Evolutionary conservation across 495 filamentous ascomycete species (phyloP), one percentile per base, ranked within the genome.

Genomic region (Podospora comata): DNA sequence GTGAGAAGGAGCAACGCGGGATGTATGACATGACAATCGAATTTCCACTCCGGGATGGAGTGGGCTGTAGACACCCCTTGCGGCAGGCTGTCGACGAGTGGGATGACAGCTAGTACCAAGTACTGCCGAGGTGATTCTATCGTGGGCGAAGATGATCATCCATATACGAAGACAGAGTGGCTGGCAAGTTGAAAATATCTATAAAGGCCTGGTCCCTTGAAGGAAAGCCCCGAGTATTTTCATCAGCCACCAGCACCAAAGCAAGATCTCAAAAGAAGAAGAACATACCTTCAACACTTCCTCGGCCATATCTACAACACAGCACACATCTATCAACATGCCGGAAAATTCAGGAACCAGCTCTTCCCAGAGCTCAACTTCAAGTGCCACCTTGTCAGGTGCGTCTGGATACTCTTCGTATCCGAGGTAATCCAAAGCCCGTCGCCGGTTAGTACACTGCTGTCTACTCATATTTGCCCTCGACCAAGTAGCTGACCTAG

Each of bases 1-100:
- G 59, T 63, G 68, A 65, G 39, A 60, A 30, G 19, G 1, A 44
- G 55, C 44, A 19, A 20, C 32, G 53, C 55, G 23, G 26, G 67
- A 57, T 56, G 68, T 48, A 48, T 48, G 39, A 48, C 39, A 48
- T 48, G 39, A 48, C 39, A 48, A 48, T 13, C 63, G 55, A 27
- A 26, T 30, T 2, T 28, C 27, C 48, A 9, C 20, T 1, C 60
- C 20, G 59, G n/a, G 60, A 59, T 48, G 13, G 39, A 48, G 39
- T 48, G 13, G 2, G 39, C 9, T 48, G 39, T 48, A 16, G 7
- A 13, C 6, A 48, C 13, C 39, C 39, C 39, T 48, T 48, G 39
- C 39, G 39, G 39, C 39, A 13, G 39, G 39, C 39, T 48, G 39
- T 48, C 2, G 39, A 13, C 2, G 39, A 13, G 39, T 13, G 39